A percentile compares a stretch with the other conserved stretches of the same genome.
Conservation (phyloP, 306 rosid genomes). For the Ochetophila trinervis region DNA sequence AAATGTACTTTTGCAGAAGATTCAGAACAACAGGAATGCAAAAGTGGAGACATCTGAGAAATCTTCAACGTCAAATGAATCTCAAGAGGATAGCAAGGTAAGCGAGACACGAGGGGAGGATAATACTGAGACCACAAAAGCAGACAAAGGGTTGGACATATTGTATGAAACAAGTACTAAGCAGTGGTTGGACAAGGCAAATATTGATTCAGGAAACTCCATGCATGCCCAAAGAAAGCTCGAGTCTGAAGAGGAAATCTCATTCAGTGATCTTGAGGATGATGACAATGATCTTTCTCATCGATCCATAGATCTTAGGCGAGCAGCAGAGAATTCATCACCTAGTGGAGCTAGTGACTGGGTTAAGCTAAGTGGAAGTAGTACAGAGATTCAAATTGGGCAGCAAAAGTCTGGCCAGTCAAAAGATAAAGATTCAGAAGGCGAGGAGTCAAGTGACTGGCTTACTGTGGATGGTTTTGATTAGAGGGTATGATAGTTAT, state of each 20-base stretch:
- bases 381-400: constrained; percentile 31
- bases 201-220: constrained; percentile 38
- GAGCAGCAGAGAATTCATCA: constrained; percentile 42
- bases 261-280: constrained; percentile 86
- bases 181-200: constrained; percentile 41
- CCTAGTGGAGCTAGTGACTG: constrained; percentile 72
- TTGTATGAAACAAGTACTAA: constrained; percentile 40
- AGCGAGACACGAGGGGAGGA: constrained; percentile 25
- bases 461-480: constrained; percentile 63
- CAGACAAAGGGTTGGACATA: constrained; percentile 38
- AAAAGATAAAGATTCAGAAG: constrained; percentile 71
- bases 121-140: constrained; percentile 32
- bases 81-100: constrained; percentile 34
- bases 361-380: constrained; percentile 63
- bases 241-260: constrained; percentile 55
- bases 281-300: constrained; percentile 49
- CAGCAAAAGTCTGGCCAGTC: constrained; percentile 28
- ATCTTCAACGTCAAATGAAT: constrained; percentile 12
- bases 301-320: constrained; percentile 37
- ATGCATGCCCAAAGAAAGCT: constrained; percentile 34
- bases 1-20: constrained; percentile 49
- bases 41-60: constrained; percentile 36
- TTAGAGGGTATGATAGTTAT: constrained; percentile 26
- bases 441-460: constrained; percentile 85
- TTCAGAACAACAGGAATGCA: constrained; percentile 41